A percentile compares a stretch with the other conserved stretches of the same genome.
Evolutionary conservation across 2,329 filamentous ascomycete genomes (phyloP).

Genomic region (Massarina eburnea): DNA sequence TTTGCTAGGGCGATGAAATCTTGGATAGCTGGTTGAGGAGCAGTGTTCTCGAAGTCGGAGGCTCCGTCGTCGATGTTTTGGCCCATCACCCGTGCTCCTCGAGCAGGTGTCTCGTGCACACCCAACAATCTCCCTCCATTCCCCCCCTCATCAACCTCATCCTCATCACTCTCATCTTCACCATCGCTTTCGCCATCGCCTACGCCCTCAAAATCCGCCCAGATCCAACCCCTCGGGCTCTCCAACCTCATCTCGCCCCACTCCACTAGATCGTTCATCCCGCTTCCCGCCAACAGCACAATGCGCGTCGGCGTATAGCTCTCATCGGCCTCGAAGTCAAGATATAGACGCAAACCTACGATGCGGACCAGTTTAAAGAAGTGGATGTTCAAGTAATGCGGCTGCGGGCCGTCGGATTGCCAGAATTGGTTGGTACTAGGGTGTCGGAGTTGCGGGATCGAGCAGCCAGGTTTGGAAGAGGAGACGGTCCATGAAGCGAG

Average conservation of each 20-base stretch:
- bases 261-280: conserved; percentile 86
- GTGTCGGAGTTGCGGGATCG: conserved; percentile 72
- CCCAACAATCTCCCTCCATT: conserved; percentile 5
- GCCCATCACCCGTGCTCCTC: conserved; percentile 11
- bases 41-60: conserved; percentile 23
- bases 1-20: background rate
- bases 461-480: conserved; percentile 78
- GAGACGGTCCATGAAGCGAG: conserved; percentile 82
- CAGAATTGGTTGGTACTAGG: conserved; percentile 75
- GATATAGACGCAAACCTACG: conserved; percentile 75
- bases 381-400: conserved; percentile 79
- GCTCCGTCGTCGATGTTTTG: conserved; percentile 6
- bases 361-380: conserved; percentile 83
- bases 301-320: conserved; percentile 96
- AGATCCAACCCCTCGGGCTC: conserved; percentile 85
- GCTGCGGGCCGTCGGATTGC: conserved; percentile 86
- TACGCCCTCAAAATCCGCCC: conserved; percentile 71
- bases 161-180: conserved; percentile 19
- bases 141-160: conserved; percentile 13
- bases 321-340: conserved; percentile 92
- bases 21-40: conserved; percentile 1
- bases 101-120: background rate
- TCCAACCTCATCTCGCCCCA: conserved; percentile 80
- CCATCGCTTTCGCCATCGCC: conserved; percentile 44
- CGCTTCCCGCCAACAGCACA: conserved; percentile 83